Evolutionary conservation across 225 moss, liverwort and hornwort species (phyloP).

Genomic region (Rhytidiadelphus loreus): DNA sequence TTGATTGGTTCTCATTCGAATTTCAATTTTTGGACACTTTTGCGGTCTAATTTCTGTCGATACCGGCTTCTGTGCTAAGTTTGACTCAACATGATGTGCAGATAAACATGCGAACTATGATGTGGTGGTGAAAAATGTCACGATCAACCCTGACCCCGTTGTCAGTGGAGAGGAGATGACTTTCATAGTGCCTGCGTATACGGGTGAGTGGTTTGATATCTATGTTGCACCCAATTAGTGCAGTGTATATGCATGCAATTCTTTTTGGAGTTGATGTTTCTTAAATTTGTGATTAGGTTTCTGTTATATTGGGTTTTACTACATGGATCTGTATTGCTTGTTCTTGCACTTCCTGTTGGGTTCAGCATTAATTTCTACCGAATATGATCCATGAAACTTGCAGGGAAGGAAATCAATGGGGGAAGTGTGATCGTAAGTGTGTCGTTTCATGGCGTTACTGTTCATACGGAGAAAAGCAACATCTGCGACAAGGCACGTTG

Average conservation of each 20-base stretch:
- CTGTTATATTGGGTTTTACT: background rate
- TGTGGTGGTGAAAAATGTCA: slow-evolving; percentile 35
- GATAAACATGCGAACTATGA: slow-evolving; percentile 37
- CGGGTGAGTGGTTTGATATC: slow-evolving; percentile 11
- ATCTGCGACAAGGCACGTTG: slow-evolving; percentile 32
- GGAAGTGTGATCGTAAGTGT: slow-evolving; percentile 46
- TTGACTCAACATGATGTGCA: slow-evolving; percentile 6
- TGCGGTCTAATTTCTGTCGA: background rate
- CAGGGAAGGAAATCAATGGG: slow-evolving; percentile 34
- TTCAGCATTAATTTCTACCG: background rate
- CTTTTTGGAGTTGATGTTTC: background rate
- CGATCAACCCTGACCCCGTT: slow-evolving; percentile 47
- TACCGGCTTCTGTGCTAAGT: background rate
- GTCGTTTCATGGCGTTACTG: slow-evolving; percentile 45
- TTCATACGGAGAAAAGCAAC: slow-evolving; percentile 35
- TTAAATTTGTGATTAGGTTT: background rate
- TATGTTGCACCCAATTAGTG: background rate
- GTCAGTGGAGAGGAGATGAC: slow-evolving; percentile 48
- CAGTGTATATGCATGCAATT: background rate
- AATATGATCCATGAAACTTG: background rate
- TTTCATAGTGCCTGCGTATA: slow-evolving; percentile 43
- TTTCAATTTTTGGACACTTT: background rate
- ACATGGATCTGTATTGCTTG: background rate
- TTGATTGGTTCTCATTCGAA: background rate
- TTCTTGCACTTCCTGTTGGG: background rate